A percentile compares a stretch with the other conserved stretches of the same genome.
phyloP scores from a whole-genome alignment of 176 grass and related monocot genomes.

The barley (Hordeum vulgare) region MorexV3_pseudomolecules_assembly NC_058523.1:108401879-108402378 shows the following conservation, averaged over 20 bases:
- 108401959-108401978: conserved; percentile 31
- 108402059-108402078: not conserved
- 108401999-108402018: not conserved
- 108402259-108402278: conserved; percentile 2
- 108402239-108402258: not conserved
- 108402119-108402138: not conserved
- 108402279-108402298: not conserved
- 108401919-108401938: conserved; percentile 69
- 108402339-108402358: not conserved
- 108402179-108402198: not conserved
- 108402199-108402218: not conserved
- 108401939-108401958: conserved; percentile 72
- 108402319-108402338: not conserved
- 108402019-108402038: not conserved
- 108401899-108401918: conserved; percentile 89
- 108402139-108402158: not conserved
- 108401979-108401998: conserved; percentile 10
- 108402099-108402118: not conserved
- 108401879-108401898: conserved; percentile 68
- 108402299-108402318: not conserved
- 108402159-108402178: not conserved
- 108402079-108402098: not conserved
- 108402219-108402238: not conserved
- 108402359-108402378: not conserved
- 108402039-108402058: not conserved